Base-by-base conservation (phyloP, 1,284 basidiomycete species). In the Tilletia indica region DNA sequence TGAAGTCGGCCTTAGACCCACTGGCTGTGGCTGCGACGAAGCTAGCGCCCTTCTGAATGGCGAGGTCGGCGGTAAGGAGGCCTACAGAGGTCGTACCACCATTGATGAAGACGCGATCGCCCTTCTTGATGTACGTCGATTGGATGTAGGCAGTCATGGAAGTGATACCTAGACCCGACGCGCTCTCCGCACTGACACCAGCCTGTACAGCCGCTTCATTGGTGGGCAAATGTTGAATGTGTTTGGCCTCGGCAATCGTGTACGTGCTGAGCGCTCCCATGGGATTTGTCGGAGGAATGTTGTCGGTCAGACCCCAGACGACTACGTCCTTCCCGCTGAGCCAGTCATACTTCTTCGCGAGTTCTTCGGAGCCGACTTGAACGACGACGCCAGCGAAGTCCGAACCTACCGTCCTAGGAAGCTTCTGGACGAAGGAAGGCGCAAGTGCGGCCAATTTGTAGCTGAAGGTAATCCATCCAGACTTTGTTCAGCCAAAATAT, bases 311-410 rank as follows among this genome's bases (percentile, higher is more conserved):
- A 9, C 61, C 61, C 16, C 31, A 64, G 61, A 64, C 61, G 31
- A 36, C 36, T n/a, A 39, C 61, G 16, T 64, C 21, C 9, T 11
- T 38, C n/a, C 39, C 36, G 21, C 21, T 25, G 34, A 64, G 61
- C 36, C 34, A 64, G 8, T 34, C 34, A 21, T 64, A 64, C 34
- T 64, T 34, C 31, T 34, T 38, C 4, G 31, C 19, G 36, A 64
- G 36, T 4, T 34, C 12, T 34, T 38, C 61, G 4, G 31, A 36
- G 39, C 39, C 69, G n/a, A 71, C 11, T 21, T 19, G 11, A 31
- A 71, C 71, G 54, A 71, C 48, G 49, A n/a, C 21, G 31, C 71
- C 71, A 8, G 69, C 4, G 48, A 70, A 71, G 38, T 72, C 71
- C n/a, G 70, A 14, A 11, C 25, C 71, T 19, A 58, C 70, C 6